Evolutionary conservation across 192 early-diverging fungal species (phyloP), one percentile per base, ranked within the genome.

Genomic region (Linderina pennispora): DNA sequence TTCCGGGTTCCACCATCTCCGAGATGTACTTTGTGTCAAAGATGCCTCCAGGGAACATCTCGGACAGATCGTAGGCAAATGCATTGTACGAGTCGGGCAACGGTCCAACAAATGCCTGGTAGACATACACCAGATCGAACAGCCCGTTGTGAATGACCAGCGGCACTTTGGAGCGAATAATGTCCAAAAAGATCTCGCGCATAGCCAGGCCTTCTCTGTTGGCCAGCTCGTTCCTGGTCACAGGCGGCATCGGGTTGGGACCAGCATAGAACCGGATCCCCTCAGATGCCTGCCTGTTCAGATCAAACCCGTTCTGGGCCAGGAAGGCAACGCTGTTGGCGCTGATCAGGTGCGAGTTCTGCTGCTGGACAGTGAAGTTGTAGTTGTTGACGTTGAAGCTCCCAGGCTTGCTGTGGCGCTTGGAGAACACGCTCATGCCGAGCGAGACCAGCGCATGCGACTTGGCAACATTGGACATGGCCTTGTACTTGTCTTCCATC

Each of bases 71-170:
- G 11, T 79, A 78, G 1, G 85, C 62, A 63, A 98, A 94, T 0
- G 75, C 72, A 28, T 66, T 58, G 36, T 96, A 58, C 4, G 75
- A 59, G 22, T 57, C 55, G 0, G 97, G 97, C 20, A 97, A 66
- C 23, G 76, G 65, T 0, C 87, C 84, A 52, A 89, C 88, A 50
- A 99, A 90, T 10, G 83, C 73, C 62, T 93, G 83, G 62, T 98
- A 97, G 8, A 99, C 41, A 59, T 92, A 98, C 49, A 94, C 81
- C 9, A 98, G 56, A 58, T 99, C 97, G 22, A 95, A 68, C 16
- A 97, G 70, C 0, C 95, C 97, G 60, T 98, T 98, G 77, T 99
- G 97, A 0, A 94, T 67, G 8, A 94, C 77, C 13, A 99, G 55
- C 1, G 91, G 88, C 11, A 83, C 61, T 3, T 65, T 55, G 23